phyloP scores from a whole-genome alignment of 768 basidiomycete species.

The Auriscalpium vulgare region DNA sequence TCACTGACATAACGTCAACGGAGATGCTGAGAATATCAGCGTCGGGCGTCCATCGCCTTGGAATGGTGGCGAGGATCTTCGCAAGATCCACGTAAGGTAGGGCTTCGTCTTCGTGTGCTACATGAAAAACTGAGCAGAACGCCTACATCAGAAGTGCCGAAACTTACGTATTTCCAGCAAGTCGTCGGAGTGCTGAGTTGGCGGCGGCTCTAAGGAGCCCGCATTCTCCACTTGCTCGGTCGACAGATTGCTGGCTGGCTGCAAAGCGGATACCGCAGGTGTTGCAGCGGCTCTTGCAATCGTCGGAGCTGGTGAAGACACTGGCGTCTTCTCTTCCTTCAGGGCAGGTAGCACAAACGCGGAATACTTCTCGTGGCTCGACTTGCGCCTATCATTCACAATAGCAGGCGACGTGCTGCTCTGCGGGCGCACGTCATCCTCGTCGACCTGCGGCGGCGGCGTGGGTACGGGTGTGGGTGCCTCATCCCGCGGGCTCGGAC shows the following conservation, averaged over 20 bases:
- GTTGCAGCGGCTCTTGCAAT: conserved; percentile 29
- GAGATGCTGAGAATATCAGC: conserved; percentile 49
- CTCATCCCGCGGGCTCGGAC: not conserved
- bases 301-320: conserved; percentile 45
- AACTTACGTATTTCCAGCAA: conserved; percentile 29
- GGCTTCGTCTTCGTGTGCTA: conserved; percentile 29
- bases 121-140: not conserved
- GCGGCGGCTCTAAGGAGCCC: too few species aligned
- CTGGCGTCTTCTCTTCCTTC: conserved; percentile 59
- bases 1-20: conserved; percentile 62
- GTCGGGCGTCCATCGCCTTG: conserved; percentile 19
- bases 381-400: conserved; percentile 49
- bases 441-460: not conserved
- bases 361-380: conserved; percentile 62
- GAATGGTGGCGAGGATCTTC: conserved; percentile 30
- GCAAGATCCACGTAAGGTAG: conserved; percentile 44
- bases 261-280: not conserved
- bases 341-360: conserved; percentile 55
- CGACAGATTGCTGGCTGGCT: not conserved
- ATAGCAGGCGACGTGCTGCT: conserved; percentile 17
- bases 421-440: conserved; percentile 1
- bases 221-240: too few species aligned
- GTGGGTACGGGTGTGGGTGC: not conserved
- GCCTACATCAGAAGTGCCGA: not conserved
- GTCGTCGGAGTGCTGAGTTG: not conserved